Evolutionary conservation across 75 land plant species (phyloP).

Genomic region (Selaginella moellendorffii): DNA sequence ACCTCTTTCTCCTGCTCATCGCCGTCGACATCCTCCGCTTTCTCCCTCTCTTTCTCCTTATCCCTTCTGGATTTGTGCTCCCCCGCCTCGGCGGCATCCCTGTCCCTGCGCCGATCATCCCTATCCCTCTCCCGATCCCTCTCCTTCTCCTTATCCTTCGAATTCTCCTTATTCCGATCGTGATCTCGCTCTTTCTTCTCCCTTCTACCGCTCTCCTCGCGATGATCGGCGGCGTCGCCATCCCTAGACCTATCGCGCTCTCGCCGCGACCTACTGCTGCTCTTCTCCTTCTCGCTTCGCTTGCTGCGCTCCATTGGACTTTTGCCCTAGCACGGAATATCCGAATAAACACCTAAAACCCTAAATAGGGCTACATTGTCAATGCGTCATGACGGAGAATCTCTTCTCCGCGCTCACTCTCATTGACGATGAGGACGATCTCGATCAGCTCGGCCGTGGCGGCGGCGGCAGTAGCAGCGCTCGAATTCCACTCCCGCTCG

Average conservation of each 20-base stretch:
- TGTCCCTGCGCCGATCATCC: conserved; percentile 15
- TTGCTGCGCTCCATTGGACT: conserved; percentile 11
- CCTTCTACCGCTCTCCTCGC: conserved; percentile 29
- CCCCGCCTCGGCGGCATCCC: background rate
- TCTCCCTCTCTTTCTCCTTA: background rate
- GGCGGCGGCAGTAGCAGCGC: background rate
- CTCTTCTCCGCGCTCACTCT: background rate
- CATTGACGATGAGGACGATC: conserved; percentile 1
- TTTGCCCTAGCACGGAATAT: background rate
- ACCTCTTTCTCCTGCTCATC: background rate
- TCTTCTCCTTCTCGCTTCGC: conserved; percentile 11
- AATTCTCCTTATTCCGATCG: conserved; percentile 15
- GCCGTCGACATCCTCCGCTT: background rate
- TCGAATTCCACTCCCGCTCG: background rate
- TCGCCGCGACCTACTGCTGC: conserved; percentile 20
- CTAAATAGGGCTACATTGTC: background rate
- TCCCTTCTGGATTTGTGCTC: conserved; percentile 5
- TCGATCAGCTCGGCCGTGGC: background rate
- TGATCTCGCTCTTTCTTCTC: conserved; percentile 19
- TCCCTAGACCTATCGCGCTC: conserved; percentile 16
- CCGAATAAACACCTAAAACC: background rate
- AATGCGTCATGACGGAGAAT: background rate
- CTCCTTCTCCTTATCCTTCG: conserved; percentile 26
- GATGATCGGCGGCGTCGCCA: conserved; percentile 16
- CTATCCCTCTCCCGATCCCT: conserved; percentile 14